These are phyloP conservation scores for Cephalotrichum gorgonifer DNA, from an alignment of 2,329 filamentous ascomycete species.

Conservation along the genomic window DNA sequence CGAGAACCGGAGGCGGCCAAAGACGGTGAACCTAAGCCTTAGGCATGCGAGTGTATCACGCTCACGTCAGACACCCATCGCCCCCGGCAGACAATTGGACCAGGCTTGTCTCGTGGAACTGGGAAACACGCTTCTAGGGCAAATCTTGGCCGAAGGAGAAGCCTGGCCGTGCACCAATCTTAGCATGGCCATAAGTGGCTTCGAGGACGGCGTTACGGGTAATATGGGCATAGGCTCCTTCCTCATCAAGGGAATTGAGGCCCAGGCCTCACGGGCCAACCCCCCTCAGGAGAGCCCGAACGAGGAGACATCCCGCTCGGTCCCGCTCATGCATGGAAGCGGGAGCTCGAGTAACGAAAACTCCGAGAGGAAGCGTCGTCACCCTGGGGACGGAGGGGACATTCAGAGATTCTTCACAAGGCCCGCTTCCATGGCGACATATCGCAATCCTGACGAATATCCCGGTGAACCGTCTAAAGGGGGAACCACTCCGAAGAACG, in stretches of 20 bases:
- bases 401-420: slow-evolving; percentile 50
- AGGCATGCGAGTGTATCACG: slow-evolving; percentile 62
- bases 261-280: background rate
- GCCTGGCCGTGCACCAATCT: slow-evolving; percentile 91
- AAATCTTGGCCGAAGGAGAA: slow-evolving; percentile 59
- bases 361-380: slow-evolving; percentile 27
- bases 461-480: background rate
- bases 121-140: slow-evolving; percentile 64
- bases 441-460: background rate
- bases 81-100: slow-evolving; percentile 62
- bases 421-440: slow-evolving; percentile 14
- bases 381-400: slow-evolving; percentile 30
- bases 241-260: slow-evolving; percentile 50
- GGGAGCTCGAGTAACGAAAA: background rate
- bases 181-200: slow-evolving; percentile 79
- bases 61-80: slow-evolving; percentile 68
- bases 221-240: slow-evolving; percentile 84
- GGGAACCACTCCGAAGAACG: background rate
- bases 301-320: background rate
- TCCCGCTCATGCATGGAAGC: background rate
- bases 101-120: slow-evolving; percentile 42
- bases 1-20: slow-evolving; percentile 78
- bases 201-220: slow-evolving; percentile 75
- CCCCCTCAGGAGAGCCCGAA: background rate
- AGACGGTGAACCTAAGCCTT: slow-evolving; percentile 76